Conservation (phyloP, 768 basidiomycete genomes). For the Mycena amicta region DNA sequence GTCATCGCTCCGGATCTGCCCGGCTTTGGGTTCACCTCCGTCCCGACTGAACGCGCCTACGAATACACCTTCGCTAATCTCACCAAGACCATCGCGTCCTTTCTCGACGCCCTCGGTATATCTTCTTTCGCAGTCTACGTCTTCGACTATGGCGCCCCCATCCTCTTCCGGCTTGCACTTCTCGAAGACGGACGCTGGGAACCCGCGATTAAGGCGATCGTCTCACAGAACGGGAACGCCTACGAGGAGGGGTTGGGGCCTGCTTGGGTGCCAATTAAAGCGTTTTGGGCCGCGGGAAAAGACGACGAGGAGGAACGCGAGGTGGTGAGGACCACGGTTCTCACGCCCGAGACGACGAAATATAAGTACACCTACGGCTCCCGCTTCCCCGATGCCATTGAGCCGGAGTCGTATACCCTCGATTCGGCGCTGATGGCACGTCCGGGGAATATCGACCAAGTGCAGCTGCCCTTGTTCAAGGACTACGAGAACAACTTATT, state of each 20-base stretch:
- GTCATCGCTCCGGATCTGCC: constrained; percentile 52
- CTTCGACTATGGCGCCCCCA: constrained; percentile 51
- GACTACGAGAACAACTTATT: constrained; percentile 42
- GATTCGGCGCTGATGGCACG: constrained; percentile 43
- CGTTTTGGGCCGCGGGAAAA: constrained; percentile 32
- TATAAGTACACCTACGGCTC: constrained; percentile 40
- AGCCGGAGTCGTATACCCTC: constrained; percentile 42
- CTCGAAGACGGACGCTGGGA: constrained; percentile 37
- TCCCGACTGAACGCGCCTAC: constrained; percentile 38
- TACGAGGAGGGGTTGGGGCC: constrained; percentile 46
- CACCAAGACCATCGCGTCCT: constrained; percentile 39
- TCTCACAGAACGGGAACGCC: constrained; percentile 52
- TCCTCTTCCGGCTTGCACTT: constrained; percentile 39
- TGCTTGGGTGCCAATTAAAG: constrained; percentile 39
- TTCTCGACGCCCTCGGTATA: constrained; percentile 42
- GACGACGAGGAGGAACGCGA: constrained; percentile 26
- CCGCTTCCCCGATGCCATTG: constrained; percentile 35
- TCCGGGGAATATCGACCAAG: constrained; percentile 35
- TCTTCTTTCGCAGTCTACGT: constrained; percentile 44
- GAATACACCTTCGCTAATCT: constrained; percentile 44
- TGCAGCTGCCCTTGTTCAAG: constrained; percentile 44
- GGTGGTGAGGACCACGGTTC: constrained; percentile 20
- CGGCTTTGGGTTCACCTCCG: constrained; percentile 51
- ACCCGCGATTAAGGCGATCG: constrained; percentile 43
- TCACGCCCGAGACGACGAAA: constrained; percentile 35